A percentile compares a stretch with the other conserved stretches of the same genome.
Conservation (phyloP, 208 protist species). For the Crithidia expoeki region DNA sequence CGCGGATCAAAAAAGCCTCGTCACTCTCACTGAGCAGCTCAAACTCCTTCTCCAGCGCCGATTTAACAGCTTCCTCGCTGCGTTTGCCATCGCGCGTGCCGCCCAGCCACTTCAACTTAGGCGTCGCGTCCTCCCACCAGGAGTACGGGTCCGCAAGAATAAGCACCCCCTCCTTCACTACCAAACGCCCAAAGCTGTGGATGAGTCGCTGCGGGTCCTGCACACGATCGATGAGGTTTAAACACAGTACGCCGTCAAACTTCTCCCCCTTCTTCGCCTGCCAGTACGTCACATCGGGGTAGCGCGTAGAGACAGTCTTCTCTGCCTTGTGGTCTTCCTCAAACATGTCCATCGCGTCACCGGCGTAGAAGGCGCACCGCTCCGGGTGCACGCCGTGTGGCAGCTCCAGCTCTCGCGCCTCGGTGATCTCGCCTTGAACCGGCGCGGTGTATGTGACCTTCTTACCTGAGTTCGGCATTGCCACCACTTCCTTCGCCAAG, state of each 20-base stretch:
- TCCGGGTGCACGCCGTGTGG: conserved; percentile 39
- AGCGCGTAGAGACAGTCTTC: conserved; percentile 28
- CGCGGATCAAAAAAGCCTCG: conserved; percentile 89
- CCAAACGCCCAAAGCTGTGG: conserved; percentile 41
- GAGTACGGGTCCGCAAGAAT: conserved; percentile 88
- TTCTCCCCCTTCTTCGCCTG: conserved; percentile 51
- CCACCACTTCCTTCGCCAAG: conserved; percentile 55
- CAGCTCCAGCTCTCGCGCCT: conserved; percentile 38
- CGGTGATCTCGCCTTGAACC: conserved; percentile 64
- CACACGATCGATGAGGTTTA: conserved; percentile 86
- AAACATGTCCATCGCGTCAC: conserved; percentile 71
- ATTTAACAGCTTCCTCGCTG: conserved; percentile 70
- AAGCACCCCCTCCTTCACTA: conserved; percentile 68
- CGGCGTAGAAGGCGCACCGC: conserved; percentile 58
- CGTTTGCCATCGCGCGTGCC: conserved; percentile 29
- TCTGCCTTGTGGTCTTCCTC: conserved; percentile 33
- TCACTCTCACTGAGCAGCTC: conserved; percentile 77
- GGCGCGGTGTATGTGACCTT: conserved; percentile 57
- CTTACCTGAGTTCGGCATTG: conserved; percentile 13
- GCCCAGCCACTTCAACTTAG: conserved; percentile 72
- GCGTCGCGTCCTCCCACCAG: conserved; percentile 78
- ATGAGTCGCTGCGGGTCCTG: conserved; percentile 72
- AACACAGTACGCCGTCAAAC: conserved; percentile 80
- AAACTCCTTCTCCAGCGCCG: conserved; percentile 62
- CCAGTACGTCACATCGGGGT: conserved; percentile 56